These are phyloP conservation scores for Beauveria australis DNA, from an alignment of 2,329 filamentous ascomycete species.

Conservation along the genomic window DNA sequence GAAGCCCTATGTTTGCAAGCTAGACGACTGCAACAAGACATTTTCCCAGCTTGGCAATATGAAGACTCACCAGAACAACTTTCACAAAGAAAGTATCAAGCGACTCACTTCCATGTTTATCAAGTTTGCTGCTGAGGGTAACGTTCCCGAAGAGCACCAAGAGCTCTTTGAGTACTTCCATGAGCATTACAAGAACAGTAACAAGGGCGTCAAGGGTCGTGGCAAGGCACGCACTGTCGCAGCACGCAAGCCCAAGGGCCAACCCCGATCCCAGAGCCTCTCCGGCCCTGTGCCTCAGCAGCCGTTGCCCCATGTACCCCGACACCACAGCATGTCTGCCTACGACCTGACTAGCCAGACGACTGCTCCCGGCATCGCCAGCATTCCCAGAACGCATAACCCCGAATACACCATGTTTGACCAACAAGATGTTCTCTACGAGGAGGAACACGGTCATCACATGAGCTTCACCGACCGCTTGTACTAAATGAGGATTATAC, in stretches of 20 bases:
- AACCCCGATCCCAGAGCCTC: slow-evolving; percentile 18
- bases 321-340: slow-evolving; percentile 21
- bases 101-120: slow-evolving; percentile 65
- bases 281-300: slow-evolving; percentile 17
- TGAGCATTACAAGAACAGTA: slow-evolving; percentile 90
- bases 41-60: slow-evolving; percentile 90
- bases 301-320: slow-evolving; percentile 22
- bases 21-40: slow-evolving; percentile 77
- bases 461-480: slow-evolving; percentile 36
- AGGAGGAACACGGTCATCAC: slow-evolving; percentile 33
- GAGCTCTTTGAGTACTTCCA: slow-evolving; percentile 81
- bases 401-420: slow-evolving; percentile 38
- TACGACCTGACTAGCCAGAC: slow-evolving; percentile 25
- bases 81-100: slow-evolving; percentile 68
- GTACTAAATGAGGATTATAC: slow-evolving; percentile 25
- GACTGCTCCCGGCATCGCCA: slow-evolving; percentile 19
- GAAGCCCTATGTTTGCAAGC: slow-evolving; percentile 72
- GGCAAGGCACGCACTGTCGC: slow-evolving; percentile 71
- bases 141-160: slow-evolving; percentile 56
- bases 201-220: slow-evolving; percentile 95
- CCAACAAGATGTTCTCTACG: slow-evolving; percentile 37
- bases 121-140: slow-evolving; percentile 46
- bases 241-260: slow-evolving; percentile 22
- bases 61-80: slow-evolving; percentile 95
- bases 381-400: slow-evolving; percentile 24